phyloP scores from a whole-genome alignment of 257 asterid genomes.

The Solanum chilense region DNA sequence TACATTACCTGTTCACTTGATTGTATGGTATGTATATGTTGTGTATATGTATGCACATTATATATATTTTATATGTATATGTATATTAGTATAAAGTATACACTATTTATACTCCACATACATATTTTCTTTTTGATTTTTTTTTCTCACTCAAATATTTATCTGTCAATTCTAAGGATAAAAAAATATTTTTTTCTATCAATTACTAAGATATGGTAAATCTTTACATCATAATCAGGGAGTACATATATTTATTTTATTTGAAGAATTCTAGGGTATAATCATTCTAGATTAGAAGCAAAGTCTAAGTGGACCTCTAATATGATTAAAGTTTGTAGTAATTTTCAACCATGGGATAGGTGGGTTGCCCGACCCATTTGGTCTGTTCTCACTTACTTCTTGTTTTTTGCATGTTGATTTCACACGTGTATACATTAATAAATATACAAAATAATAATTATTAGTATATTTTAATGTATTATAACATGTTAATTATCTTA shows the following conservation, averaged over 20 bases:
- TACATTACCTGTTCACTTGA: not conserved
- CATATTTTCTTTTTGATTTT: not conserved
- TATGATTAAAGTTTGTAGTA: slow-evolving; percentile 31
- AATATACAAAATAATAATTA: not conserved
- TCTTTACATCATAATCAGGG: not conserved
- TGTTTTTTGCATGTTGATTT: not conserved
- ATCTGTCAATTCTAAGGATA: not conserved
- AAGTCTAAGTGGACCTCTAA: slow-evolving; percentile 38
- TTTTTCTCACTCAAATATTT: not conserved
- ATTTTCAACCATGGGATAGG: slow-evolving; percentile 24
- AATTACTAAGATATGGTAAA: not conserved
- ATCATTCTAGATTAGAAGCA: slow-evolving; percentile 46
- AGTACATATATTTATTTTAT: not conserved
- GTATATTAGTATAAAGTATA: not conserved
- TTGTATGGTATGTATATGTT: not conserved
- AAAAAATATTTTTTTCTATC: too few relatives aligned
- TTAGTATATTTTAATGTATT: not conserved
- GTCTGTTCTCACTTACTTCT: not conserved
- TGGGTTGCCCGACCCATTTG: slow-evolving; percentile 7
- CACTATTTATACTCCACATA: too few relatives aligned
- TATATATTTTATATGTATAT: not conserved
- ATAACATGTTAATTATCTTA: not conserved
- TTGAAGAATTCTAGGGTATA: slow-evolving; percentile 31
- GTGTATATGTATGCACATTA: too few relatives aligned
- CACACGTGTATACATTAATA: not conserved